Evolutionary conservation across 148 eudicot species (phyloP).

Genomic region (Cornus florida): DNA sequence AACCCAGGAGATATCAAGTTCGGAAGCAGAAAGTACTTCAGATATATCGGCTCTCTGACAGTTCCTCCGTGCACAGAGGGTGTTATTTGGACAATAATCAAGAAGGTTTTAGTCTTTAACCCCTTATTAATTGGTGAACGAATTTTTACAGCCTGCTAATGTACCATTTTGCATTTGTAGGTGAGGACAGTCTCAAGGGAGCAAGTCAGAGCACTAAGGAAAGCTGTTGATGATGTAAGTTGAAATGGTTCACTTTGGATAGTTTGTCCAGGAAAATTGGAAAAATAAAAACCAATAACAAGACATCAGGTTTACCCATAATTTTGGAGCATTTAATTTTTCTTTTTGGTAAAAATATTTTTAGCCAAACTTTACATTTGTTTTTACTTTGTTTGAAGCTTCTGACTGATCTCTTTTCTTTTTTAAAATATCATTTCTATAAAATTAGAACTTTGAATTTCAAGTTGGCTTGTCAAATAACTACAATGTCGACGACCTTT

Average conservation of each 20-base stretch:
- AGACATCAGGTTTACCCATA: too few species aligned
- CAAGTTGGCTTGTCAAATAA: neutral
- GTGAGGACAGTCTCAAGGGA: slow-evolving; percentile 42
- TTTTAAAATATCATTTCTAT: too few species aligned
- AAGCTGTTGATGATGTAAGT: slow-evolving; percentile 42
- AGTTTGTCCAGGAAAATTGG: neutral
- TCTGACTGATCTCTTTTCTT: too few species aligned
- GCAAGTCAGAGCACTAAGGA: slow-evolving; percentile 35
- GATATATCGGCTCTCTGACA: slow-evolving; percentile 46
- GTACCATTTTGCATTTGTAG: slow-evolving; percentile 12
- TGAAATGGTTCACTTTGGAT: neutral
- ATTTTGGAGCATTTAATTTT: too few species aligned
- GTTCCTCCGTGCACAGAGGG: slow-evolving; percentile 56
- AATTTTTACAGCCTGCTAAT: neutral
- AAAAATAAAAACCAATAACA: too few species aligned
- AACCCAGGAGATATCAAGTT: slow-evolving; percentile 23
- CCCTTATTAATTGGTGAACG: neutral
- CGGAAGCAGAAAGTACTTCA: slow-evolving; percentile 33
- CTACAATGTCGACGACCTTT: too few species aligned
- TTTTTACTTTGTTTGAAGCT: too few species aligned
- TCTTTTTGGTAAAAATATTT: too few species aligned
- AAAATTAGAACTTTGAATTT: neutral
- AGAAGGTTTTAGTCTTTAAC: slow-evolving; percentile 14
- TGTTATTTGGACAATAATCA: slow-evolving; percentile 33
- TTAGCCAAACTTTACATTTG: too few species aligned